A percentile compares a stretch with the other conserved stretches of the same genome.
phyloP scores from a whole-genome alignment of 2,329 filamentous ascomycete genomes.

The Grosmannia clavigera region DNA sequence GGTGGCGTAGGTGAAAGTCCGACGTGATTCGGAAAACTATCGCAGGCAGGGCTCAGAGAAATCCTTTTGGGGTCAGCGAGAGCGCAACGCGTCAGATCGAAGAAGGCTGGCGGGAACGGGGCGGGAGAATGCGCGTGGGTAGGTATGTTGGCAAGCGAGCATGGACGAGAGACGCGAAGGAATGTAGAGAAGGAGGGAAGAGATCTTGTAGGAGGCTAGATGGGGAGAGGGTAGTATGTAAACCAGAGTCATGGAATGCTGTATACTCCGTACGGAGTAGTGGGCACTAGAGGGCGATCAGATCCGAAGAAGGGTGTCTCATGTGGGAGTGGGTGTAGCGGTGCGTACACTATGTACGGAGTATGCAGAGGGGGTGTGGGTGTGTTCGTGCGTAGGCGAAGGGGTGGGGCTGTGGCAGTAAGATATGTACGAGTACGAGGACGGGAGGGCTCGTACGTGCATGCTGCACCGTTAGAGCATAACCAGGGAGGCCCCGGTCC shows the following conservation, averaged over 20 bases:
- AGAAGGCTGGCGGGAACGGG: not conserved
- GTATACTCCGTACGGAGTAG: not conserved
- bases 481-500: not conserved
- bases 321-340: not conserved
- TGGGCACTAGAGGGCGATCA: constrained; percentile 3
- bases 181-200: not conserved
- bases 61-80: not conserved
- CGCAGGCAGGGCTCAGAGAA: too few relatives aligned
- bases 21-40: too few relatives aligned
- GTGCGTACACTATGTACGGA: not conserved
- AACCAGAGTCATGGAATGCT: not conserved
- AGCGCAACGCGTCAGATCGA: not conserved
- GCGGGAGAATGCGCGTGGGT: not conserved
- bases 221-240: not conserved
- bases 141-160: not conserved
- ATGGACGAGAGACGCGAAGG: not conserved
- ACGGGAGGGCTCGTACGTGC: not conserved
- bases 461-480: not conserved
- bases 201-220: not conserved
- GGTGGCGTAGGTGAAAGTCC: not conserved
- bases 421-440: not conserved
- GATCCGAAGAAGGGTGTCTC: constrained; percentile 1
- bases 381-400: not conserved
- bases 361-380: not conserved
- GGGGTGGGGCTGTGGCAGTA: not conserved